Evolutionary conservation across 352 stramenopile species (phyloP).

Genomic region (Globisporangium solare): DNA sequence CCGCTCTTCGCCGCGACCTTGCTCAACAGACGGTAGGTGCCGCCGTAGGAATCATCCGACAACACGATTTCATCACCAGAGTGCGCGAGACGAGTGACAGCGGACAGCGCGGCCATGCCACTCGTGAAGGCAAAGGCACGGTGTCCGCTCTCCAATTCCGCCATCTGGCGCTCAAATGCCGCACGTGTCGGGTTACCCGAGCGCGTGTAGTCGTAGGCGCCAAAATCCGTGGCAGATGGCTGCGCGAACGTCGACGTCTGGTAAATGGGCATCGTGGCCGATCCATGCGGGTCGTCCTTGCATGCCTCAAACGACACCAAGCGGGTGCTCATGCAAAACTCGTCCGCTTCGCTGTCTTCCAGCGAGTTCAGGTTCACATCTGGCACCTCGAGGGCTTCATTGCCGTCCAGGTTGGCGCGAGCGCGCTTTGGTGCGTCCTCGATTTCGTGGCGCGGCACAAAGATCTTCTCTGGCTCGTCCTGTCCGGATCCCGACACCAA

Average conservation of each 20-base stretch:
- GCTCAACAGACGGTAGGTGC: slow-evolving; percentile 91
- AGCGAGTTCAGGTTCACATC: slow-evolving; percentile 29
- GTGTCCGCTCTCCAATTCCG: slow-evolving; percentile 68
- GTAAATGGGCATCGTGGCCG: slow-evolving; percentile 90
- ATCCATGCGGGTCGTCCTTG: slow-evolving; percentile 87
- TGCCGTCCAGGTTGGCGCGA: slow-evolving; percentile 72
- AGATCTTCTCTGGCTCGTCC: slow-evolving; percentile 68
- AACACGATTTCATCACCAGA: slow-evolving; percentile 91
- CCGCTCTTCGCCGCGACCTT: slow-evolving; percentile 85
- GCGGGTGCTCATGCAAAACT: slow-evolving; percentile 67
- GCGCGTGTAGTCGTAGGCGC: slow-evolving; percentile 93
- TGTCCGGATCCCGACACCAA: slow-evolving; percentile 65
- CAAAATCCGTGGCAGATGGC: slow-evolving; percentile 84
- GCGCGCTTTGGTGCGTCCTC: slow-evolving; percentile 38
- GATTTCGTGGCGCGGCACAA: slow-evolving; percentile 64
- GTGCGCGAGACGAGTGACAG: slow-evolving; percentile 88
- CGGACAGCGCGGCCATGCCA: slow-evolving; percentile 94
- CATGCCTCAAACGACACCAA: slow-evolving; percentile 79
- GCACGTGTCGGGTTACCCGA: slow-evolving; percentile 92
- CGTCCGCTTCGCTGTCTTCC: slow-evolving; percentile 28
- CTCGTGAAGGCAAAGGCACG: slow-evolving; percentile 90
- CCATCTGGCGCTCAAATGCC: slow-evolving; percentile 91
- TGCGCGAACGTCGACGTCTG: slow-evolving; percentile 90
- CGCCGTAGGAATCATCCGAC: slow-evolving; percentile 95
- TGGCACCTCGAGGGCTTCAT: slow-evolving; percentile 46